Base-by-base conservation (phyloP, 1,139 yeast species). In the Scheffersomyces titani region DNA sequence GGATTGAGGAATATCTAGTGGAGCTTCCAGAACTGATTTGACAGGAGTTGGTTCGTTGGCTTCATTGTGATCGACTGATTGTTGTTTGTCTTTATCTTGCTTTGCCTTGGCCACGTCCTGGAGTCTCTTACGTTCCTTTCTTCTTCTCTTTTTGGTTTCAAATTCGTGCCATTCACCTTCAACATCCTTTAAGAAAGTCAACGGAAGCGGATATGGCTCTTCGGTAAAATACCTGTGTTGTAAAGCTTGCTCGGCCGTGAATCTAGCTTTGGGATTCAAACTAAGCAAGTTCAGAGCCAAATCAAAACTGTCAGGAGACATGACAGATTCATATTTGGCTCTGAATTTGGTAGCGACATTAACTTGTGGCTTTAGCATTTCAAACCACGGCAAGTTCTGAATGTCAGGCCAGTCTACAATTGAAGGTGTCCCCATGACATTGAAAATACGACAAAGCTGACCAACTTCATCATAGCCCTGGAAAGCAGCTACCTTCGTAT, bases 151-250 rank as follows among this genome's bases (percentile, higher is more conserved):
- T 72, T 94, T 92, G 4, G 97, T 96, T 69, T 94, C 99, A 71
- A 89, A 93, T 69, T 94, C 99, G 69, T 94, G 99, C 96, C 98
- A 93, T 70, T 96, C 98, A 2, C 92, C 92, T 56, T 82, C 81
- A 49, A 88, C 75, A 18, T 81, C 84, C 52, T 81, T 76, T 62
- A 88, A 75, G 57, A 87, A 81, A 16, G 75, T 75, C 53, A 87
- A 72, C 5, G 70, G 69, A 51, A 81, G 76, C 2, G 89, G 87
- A 59, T 81, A 83, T 0, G 90, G 87, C 2, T 81, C 86, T 57
- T 88, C 89, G 5, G 73, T 71, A 67, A 94, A 94, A 72, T 90
- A 94, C 1, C 76, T 77, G 70, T 92, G 92, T 44, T 75, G 63
- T 44, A 91, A 74, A 0, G 96, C 92, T 13, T 81, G 80, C 1